Base-by-base conservation (phyloP, 352 stramenopile genomes). In the Pilasporangium apinafurcum region DNA sequence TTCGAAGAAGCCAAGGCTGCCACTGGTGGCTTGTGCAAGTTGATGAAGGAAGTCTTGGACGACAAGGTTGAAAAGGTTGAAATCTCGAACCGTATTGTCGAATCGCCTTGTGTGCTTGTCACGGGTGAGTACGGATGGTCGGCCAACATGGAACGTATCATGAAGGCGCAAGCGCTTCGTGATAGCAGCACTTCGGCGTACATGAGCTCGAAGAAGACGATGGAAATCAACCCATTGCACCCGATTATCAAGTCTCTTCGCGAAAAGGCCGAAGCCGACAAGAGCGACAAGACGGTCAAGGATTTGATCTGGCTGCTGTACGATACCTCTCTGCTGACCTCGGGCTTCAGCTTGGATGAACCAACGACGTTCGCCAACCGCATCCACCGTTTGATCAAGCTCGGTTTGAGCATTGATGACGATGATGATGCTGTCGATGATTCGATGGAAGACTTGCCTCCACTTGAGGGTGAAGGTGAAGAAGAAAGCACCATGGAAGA, bases 41-140 rank as follows among this genome's bases (percentile, higher is more conserved):
- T 99, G 37, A 99, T 99, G 66, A 99, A 99, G 89, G 96, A 99
- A 65, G 94, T 99, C 14, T 83, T 99, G 38, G 96, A 98, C 59
- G 97, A 99, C 80, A 99, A 99, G 94, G 96, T 99, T 31, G 97
- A 99, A 72, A 99, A 99, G 93, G 97, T 99, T 20, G 83, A 98
- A 59, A 96, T 99, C 41, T 99, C 95, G 36, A 97, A 98, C 84
- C 95, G 97, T 77, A 96, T 99, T 30, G 96, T 96, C 3, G 95
- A 99, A 62, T 98, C 95, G 38, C 97, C 97, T 29, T 99, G 96
- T 60, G 92, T 97, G 41, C 90, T 99, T 22, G 97, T 99, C 22
- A 99, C 97, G 18, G 96, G 96, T 46, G 96, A 99, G 73, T 99
- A 99, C 73, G 97, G 97, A 62, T 99, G 96, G 96, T 98, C 92